Evolutionary conservation across 495 filamentous ascomycete species (phyloP), one percentile per base, ranked within the genome.

Genomic region (Penicillium desertorum): DNA sequence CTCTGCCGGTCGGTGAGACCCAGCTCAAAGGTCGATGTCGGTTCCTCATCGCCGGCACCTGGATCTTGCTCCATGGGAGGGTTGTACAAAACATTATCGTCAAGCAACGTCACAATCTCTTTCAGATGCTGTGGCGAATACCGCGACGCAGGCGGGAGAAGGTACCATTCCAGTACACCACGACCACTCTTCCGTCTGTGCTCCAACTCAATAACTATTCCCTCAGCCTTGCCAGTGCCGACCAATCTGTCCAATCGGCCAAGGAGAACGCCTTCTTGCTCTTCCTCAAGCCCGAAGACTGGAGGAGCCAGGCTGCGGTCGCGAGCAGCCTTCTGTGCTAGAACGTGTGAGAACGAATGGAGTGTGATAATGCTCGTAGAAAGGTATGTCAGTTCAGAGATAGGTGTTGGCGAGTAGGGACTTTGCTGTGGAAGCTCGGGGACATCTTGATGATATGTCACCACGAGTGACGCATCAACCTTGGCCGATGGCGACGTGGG

Each of bases 1-100:
- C 86, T 81, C 76, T 98, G 93, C 73, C 90, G 88, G 57, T 92
- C 91, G n/a, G 92, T 98, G 51, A 98, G 72, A 6, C 87, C 85
- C 20, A 98, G 72, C 58, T 89, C 86, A 65, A 98, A 98, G 14
- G 93, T 95, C 7, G 84, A 80, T 36, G 79, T 78, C 11, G 79
- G 84, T n/a, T 79, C 83, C 17, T 78, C 83, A 3, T 73, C 74
- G 3, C 63, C 76, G 5, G 57, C 65, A 7, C 16, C 66, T 14
- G 45, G 65, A 51, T 62, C 64, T 30, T 51, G 57, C 42, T 71
- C 75, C 64, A 78, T 70, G 1, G 76, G 75, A 8, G 79, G 65
- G 14, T 79, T 77, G 70, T 88, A 94, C 29, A 81, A 65, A 4
- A 88, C 86, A 70, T 95, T 88, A 56, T 96, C 91, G 41, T 88